These are phyloP conservation scores for Straminergon stramineum DNA, from an alignment of 225 moss, liverwort and hornwort species.

Conservation along the genomic window DNA sequence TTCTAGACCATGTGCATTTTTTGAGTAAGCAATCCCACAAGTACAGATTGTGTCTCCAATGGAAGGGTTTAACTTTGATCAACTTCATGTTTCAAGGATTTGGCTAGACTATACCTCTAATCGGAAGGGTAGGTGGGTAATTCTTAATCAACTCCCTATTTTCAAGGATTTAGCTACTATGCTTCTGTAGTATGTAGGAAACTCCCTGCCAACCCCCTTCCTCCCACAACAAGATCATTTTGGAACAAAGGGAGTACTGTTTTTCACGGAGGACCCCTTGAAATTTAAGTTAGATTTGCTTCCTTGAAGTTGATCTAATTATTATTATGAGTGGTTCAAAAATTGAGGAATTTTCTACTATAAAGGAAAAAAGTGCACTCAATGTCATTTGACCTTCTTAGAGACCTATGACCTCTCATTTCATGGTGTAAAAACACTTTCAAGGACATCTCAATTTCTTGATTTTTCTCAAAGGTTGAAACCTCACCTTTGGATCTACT, in stretches of 20 bases:
- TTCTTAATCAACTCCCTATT: too few relatives aligned
- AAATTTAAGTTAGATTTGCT: not conserved
- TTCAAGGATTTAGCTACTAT: too few relatives aligned
- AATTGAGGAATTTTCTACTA: not conserved
- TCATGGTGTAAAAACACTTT: not conserved
- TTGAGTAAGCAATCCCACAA: too few relatives aligned
- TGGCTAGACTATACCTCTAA: too few relatives aligned
- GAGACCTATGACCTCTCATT: not conserved
- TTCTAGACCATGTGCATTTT: too few relatives aligned
- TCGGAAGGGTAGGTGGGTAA: too few relatives aligned
- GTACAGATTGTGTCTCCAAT: too few relatives aligned
- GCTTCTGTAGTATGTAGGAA: too few relatives aligned
- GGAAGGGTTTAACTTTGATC: too few relatives aligned
- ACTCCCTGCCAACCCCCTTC: too few relatives aligned
- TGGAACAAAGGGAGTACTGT: not conserved
- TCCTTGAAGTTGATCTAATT: not conserved
- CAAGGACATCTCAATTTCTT: rapidly evolving
- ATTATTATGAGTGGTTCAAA: rapidly evolving
- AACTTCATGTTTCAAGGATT: too few relatives aligned
- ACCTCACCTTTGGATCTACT: not conserved
- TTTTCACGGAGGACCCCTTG: rapidly evolving
- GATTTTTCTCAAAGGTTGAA: rapidly evolving
- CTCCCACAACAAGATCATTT: too few relatives aligned
- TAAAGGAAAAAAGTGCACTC: not conserved
- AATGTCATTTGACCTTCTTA: not conserved